Base-by-base conservation (phyloP, 2,329 filamentous ascomycete species). In the Teratosphaeria viscida region DNA sequence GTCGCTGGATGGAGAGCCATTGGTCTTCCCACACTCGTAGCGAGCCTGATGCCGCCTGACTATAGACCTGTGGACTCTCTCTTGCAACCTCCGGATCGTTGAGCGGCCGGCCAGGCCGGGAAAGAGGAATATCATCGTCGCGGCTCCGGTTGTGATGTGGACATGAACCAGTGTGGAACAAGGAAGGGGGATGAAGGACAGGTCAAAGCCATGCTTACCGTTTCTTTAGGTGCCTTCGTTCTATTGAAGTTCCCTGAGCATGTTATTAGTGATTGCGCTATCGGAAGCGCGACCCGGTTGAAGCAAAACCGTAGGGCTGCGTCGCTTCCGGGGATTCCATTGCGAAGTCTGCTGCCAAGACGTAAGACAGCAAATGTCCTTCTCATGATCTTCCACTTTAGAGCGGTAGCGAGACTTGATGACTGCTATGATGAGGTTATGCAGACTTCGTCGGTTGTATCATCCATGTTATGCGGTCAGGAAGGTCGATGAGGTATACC, bases 11-110 rank as follows among this genome's bases (percentile, higher is more conserved):
- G 56, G 32, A 52, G 27, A 52, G 12, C 37, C 47, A 35, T 62
- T 65, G 4, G 60, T 35, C 35, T 59, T 59, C 8, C 34, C 58
- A 27, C 65, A 66, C 32, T 67, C 61, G 60, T 64, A 58, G 37
- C 65, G 63, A 7, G 62, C 54, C 54, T 66, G 64, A 47, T 71
- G 68, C 34, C 65, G 65, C 49, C 64, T 66, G 55, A 63, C 52
- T 53, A 72, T 64, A 59, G 70, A 71, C 60, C 70, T 67, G 60
- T 71, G 65, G 58, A 70, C 68, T 60, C 65, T 66, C 56, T 66
- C 64, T 60, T 72, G 69, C n/a, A 73, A 67, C 37, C 65, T 65
- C 19, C 65, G 65, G 23, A 71, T 32, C 23, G 63, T 70, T 19
- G 65, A 63, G 61, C 68, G 67, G 60, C 66, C 65, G 60, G 64